Evolutionary conservation across 2,329 filamentous ascomycete genomes (phyloP).

Genomic region (Ophiostoma pallidulum): DNA sequence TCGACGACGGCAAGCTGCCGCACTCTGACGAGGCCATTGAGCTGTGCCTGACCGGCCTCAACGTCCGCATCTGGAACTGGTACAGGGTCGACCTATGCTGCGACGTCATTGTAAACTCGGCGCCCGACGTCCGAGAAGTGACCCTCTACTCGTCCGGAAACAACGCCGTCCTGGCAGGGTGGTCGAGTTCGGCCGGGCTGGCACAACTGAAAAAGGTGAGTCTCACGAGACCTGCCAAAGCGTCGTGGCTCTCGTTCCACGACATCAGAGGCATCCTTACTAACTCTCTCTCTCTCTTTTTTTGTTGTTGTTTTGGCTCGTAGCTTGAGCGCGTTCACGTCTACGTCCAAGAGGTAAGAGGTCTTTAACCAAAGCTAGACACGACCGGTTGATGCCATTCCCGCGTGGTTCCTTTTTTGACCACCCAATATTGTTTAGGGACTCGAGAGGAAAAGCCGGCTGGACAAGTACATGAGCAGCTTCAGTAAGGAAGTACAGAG

Average conservation of each 20-base stretch:
- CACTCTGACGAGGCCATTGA: slow-evolving; percentile 13
- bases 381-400: no score
- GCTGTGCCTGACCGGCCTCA: background rate
- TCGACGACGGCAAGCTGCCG: slow-evolving; percentile 5
- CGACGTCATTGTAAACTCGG: slow-evolving; percentile 5
- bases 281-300: background rate
- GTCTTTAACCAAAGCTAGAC: no score
- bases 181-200: slow-evolving; percentile 8
- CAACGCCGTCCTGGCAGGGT: slow-evolving; percentile 9
- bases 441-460: background rate
- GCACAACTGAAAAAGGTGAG: background rate
- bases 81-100: slow-evolving; percentile 10
- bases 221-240: no score
- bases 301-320: no score
- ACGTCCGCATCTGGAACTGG: slow-evolving; percentile 12
- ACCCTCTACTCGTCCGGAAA: slow-evolving; percentile 12
- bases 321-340: slow-evolving; percentile 5
- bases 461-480: background rate
- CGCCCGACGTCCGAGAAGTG: slow-evolving; percentile 1
- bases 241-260: no score
- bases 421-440: background rate
- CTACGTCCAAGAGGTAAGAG: slow-evolving; percentile 4
- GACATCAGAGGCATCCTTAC: background rate
- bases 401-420: background rate
- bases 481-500: background rate